These are phyloP conservation scores for Cicer chorassanicum DNA, from an alignment of 306 rosid genomes.

Conservation along the genomic window DNA sequence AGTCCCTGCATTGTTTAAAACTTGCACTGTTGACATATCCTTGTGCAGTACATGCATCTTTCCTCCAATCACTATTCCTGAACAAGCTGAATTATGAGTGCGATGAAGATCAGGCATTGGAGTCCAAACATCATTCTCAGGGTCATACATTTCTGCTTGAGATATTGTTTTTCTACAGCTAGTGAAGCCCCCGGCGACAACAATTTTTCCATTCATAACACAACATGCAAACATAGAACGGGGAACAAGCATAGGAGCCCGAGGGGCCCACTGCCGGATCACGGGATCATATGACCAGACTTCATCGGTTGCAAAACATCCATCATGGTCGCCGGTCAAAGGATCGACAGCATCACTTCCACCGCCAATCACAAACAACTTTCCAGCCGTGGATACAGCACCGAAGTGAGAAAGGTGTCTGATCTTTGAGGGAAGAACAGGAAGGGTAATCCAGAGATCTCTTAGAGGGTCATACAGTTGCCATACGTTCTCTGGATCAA, in stretches of 20 bases:
- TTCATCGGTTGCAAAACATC: slow-evolving; percentile 92
- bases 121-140: slow-evolving; percentile 80
- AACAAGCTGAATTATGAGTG: slow-evolving; percentile 89
- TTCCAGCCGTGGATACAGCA: slow-evolving; percentile 82
- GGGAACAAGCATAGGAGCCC: slow-evolving; percentile 87
- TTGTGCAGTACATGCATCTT: slow-evolving; percentile 90
- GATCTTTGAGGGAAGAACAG: slow-evolving; percentile 87
- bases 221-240: slow-evolving; percentile 99
- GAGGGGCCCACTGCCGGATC: slow-evolving; percentile 72
- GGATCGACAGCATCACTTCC: slow-evolving; percentile 97
- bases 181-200: slow-evolving; percentile 97
- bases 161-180: slow-evolving; percentile 92
- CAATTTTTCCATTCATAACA: slow-evolving; percentile 84
- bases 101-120: slow-evolving; percentile 86
- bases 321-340: slow-evolving; percentile 93
- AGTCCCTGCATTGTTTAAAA: slow-evolving; percentile 65
- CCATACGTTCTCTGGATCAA: slow-evolving; percentile 95
- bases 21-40: slow-evolving; percentile 86
- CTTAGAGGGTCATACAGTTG: slow-evolving; percentile 86
- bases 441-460: slow-evolving; percentile 94
- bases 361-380: slow-evolving; percentile 94
- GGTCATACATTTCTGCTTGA: slow-evolving; percentile 94
- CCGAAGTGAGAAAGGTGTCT: slow-evolving; percentile 93
- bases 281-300: slow-evolving; percentile 98
- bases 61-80: slow-evolving; percentile 83